Percentiles rank a stretch among this genome's conserved stretches.
phyloP scores from a whole-genome alignment of 495 filamentous ascomycete species.

The Tetracladium marchalianum region DNA sequence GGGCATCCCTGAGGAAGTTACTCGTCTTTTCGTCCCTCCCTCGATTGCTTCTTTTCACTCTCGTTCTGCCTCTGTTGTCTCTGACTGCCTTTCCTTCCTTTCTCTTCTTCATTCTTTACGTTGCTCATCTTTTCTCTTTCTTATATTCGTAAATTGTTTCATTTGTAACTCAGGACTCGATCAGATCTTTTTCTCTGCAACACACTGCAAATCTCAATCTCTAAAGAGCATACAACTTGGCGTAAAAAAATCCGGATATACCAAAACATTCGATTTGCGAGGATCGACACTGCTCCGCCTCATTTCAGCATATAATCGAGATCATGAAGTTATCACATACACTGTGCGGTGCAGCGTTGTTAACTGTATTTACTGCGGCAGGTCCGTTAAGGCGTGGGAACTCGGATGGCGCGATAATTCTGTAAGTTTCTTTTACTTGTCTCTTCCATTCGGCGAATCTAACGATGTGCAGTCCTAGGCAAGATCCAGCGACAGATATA shows the following conservation, averaged over 20 bases:
- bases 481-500: too few relatives aligned
- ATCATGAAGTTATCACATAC: constrained; percentile 10
- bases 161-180: background rate
- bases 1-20: background rate
- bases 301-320: background rate
- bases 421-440: constrained; percentile 3
- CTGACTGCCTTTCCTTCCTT: constrained; percentile 4
- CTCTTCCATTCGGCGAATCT: background rate
- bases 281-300: background rate
- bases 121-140: background rate
- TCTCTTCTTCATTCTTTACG: background rate
- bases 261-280: background rate
- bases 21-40: constrained; percentile 1
- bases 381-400: constrained; percentile 11
- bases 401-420: background rate
- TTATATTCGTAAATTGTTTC: constrained; percentile 3
- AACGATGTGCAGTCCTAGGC: too few relatives aligned
- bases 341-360: constrained; percentile 1
- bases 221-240: background rate
- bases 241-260: background rate
- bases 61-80: constrained; percentile 5
- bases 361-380: constrained; percentile 11
- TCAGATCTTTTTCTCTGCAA: background rate
- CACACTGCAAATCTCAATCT: background rate
- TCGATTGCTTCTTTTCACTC: constrained; percentile 1